These are phyloP conservation scores for Colletotrichum eleusines DNA, from an alignment of 2,329 filamentous ascomycete genomes.

Conservation along the genomic window DNA sequence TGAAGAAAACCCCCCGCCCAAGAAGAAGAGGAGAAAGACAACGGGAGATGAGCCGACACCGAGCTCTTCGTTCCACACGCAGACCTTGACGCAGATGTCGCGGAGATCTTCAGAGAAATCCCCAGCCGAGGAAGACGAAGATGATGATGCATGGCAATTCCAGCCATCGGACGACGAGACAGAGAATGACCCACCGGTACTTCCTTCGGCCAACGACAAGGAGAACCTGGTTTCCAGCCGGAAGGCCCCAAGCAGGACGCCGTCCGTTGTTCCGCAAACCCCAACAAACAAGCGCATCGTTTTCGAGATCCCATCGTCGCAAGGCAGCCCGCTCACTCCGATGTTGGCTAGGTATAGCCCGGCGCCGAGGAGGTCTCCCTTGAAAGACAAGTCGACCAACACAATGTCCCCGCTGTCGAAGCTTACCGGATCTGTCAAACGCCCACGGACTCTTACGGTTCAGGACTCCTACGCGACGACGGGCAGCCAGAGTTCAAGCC, in stretches of 20 bases:
- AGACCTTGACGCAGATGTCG: constrained; percentile 57
- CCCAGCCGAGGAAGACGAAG: constrained; percentile 24
- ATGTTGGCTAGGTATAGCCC: constrained; percentile 56
- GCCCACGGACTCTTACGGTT: constrained; percentile 53
- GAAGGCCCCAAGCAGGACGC: constrained; percentile 46
- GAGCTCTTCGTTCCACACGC: constrained; percentile 54
- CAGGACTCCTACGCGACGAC: constrained; percentile 59
- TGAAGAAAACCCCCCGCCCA: constrained; percentile 40
- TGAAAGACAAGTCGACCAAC: constrained; percentile 52
- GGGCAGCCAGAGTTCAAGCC: constrained; percentile 35
- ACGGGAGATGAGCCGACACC: constrained; percentile 47
- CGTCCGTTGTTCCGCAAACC: constrained; percentile 57
- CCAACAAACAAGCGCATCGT: constrained; percentile 50
- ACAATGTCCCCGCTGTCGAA: constrained; percentile 34
- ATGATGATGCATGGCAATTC: constrained; percentile 44
- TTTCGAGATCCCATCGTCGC: constrained; percentile 60
- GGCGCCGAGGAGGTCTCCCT: constrained; percentile 52
- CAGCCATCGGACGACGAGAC: constrained; percentile 56
- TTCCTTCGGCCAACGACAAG: constrained; percentile 56
- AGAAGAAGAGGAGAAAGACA: constrained; percentile 46
- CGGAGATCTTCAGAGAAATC: constrained; percentile 57
- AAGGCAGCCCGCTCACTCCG: constrained; percentile 57
- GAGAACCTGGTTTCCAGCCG: constrained; percentile 40
- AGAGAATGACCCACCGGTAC: constrained; percentile 45
- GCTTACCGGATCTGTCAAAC: constrained; percentile 42